Percentiles rank a stretch among this genome's conserved stretches.
Conservation (phyloP, 371 early-diverging fungal species). For the Basidiobolus heterosporus region DNA sequence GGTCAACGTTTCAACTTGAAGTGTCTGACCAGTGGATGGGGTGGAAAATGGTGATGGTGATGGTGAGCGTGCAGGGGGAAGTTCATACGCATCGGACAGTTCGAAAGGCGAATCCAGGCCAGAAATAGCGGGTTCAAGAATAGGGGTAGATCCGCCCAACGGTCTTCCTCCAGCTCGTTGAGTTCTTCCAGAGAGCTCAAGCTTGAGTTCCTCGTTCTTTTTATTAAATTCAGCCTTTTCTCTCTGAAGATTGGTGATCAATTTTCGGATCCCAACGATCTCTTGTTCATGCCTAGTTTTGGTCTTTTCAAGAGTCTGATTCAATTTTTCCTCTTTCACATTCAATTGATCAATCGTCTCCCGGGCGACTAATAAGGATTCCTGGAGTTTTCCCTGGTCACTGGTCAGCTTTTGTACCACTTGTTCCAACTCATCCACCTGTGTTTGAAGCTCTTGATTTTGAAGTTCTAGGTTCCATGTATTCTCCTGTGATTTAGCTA, state of each 20-base stretch:
- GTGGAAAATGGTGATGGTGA: conserved; percentile 14
- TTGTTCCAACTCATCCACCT: conserved; percentile 1
- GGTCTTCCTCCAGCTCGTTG: neutral
- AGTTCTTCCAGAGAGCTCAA: conserved; percentile 1
- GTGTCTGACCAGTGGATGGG: conserved; percentile 15
- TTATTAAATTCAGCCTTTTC: conserved; percentile 40
- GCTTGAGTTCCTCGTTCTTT: conserved; percentile 36
- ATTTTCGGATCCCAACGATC: conserved; percentile 34
- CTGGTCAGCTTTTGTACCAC: conserved; percentile 19
- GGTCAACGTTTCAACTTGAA: conserved; percentile 9
- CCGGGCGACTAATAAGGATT: conserved; percentile 26
- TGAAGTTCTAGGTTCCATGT: conserved; percentile 40
- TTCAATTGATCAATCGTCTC: conserved; percentile 41
- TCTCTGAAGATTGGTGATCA: conserved; percentile 34
- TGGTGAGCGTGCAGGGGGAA: conserved; percentile 9
- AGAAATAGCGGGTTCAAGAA: neutral
- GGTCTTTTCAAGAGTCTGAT: conserved; percentile 25
- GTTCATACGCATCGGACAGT: neutral
- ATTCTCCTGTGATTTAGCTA: conserved; percentile 18
- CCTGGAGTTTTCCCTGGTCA: conserved; percentile 36
- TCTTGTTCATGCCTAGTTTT: conserved; percentile 50
- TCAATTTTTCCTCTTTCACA: conserved; percentile 38
- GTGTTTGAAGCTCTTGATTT: conserved; percentile 33
- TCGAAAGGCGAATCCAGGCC: neutral
- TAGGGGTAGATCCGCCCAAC: neutral